Conservation (phyloP, 176 grass and related monocot genomes). For the Paspalum vaginatum region DNA sequence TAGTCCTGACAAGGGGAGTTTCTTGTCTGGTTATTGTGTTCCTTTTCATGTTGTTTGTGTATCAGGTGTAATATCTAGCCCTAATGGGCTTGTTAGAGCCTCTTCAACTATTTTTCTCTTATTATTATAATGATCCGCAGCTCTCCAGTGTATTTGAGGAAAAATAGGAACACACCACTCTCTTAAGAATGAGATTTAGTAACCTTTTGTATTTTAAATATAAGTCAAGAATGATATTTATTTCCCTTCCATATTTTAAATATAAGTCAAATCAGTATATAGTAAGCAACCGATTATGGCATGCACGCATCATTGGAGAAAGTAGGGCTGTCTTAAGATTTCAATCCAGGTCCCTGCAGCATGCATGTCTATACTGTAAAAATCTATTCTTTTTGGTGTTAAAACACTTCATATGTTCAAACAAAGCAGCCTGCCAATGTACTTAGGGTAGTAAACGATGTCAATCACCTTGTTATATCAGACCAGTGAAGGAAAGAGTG, state of each 20-base stretch:
- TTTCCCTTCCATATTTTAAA: background rate
- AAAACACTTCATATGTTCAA: constrained; percentile 37
- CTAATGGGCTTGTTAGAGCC: too few species aligned
- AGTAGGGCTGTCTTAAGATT: constrained; percentile 5
- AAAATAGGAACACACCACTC: background rate
- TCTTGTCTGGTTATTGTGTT: too few species aligned
- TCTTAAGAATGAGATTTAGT: constrained; percentile 22
- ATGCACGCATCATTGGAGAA: constrained; percentile 30
- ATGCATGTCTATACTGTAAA: constrained; percentile 15
- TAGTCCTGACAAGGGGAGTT: too few species aligned
- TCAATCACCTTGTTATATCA: constrained; percentile 76
- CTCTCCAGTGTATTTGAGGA: too few species aligned
- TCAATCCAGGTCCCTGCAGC: constrained; percentile 30
- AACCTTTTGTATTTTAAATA: background rate
- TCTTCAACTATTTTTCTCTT: too few species aligned
- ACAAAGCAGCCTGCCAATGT: constrained; percentile 28
- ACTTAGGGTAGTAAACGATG: constrained; percentile 15
- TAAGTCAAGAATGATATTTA: constrained; percentile 2
- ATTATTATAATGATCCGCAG: too few species aligned
- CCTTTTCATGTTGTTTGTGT: too few species aligned
- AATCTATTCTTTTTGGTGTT: background rate
- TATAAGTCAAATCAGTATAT: constrained; percentile 2
- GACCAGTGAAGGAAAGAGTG: constrained; percentile 96
- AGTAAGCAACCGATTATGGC: background rate
- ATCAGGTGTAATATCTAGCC: too few species aligned